A percentile compares a stretch with the other conserved stretches of the same genome.
These are phyloP conservation scores for Tubosaeta sp. DNA, from an alignment of 768 basidiomycete genomes.

Conservation along the genomic window DNA sequence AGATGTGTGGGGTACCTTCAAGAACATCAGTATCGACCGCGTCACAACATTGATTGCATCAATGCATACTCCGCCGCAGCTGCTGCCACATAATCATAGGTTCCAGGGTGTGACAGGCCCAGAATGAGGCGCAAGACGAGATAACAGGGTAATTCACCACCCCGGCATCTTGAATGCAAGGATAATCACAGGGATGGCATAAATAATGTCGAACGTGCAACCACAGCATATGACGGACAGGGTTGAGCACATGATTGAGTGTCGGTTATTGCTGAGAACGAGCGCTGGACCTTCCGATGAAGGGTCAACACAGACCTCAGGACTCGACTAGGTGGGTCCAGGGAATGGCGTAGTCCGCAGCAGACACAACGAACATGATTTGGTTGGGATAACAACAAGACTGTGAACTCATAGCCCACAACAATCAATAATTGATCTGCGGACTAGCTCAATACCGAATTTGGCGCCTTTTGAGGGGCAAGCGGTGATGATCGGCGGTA, in stretches of 20 bases:
- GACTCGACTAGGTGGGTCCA: not conserved
- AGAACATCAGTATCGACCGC: not conserved
- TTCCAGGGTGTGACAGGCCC: not conserved
- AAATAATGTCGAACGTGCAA: not conserved
- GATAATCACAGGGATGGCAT: not conserved
- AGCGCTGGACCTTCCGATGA: not conserved
- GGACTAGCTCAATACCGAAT: slow-evolving; percentile 55
- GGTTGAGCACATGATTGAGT: not conserved
- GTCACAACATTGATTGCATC: not conserved
- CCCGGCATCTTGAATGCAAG: not conserved
- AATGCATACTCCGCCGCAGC: not conserved
- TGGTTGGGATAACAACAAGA: not conserved
- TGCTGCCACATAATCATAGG: not conserved
- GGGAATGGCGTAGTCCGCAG: not conserved
- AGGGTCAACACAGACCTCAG: not conserved
- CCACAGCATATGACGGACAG: not conserved
- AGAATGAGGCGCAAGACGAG: not conserved
- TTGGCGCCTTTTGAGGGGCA: slow-evolving; percentile 44
- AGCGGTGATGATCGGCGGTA: slow-evolving; percentile 59
- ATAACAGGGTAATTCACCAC: not conserved
- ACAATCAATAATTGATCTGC: slow-evolving; percentile 55
- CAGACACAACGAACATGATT: not conserved
- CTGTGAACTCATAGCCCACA: slow-evolving; percentile 39
- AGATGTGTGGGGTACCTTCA: not conserved
- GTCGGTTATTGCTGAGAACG: not conserved